Conservation (phyloP, 1,284 basidiomycete genomes). For the Fomitopsis betulina region DNA sequence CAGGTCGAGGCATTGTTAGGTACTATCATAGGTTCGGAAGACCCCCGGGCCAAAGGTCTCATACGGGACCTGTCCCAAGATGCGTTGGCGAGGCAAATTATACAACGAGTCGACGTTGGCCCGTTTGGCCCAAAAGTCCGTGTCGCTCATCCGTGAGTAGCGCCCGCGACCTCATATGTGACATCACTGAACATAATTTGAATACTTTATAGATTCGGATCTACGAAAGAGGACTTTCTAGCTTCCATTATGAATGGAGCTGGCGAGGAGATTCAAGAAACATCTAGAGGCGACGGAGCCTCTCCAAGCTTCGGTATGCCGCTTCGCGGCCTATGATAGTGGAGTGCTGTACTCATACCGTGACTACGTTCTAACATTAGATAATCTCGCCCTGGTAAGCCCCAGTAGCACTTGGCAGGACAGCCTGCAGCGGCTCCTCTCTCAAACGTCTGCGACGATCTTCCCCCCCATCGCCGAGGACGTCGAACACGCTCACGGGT, state of each 20-base stretch:
- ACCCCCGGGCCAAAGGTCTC: constrained; percentile 23
- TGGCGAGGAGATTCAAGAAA: constrained; percentile 14
- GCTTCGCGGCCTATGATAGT: not conserved
- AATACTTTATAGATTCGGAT: constrained; percentile 17
- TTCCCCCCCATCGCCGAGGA: constrained; percentile 2
- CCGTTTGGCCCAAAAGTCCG: constrained; percentile 25
- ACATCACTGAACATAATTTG: not conserved
- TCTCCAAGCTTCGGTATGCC: constrained; percentile 8
- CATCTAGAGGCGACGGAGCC: constrained; percentile 7
- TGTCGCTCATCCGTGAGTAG: constrained; percentile 21
- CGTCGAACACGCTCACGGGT: not conserved
- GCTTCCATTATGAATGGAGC: constrained; percentile 21
- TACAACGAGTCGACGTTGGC: constrained; percentile 26
- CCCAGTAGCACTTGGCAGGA: constrained; percentile 25
- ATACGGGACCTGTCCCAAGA: constrained; percentile 25
- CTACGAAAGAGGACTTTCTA: constrained; percentile 26
- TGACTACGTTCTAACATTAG: constrained; percentile 8
- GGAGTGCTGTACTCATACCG: not conserved
- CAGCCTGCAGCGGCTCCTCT: constrained; percentile 13
- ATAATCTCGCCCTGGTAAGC: constrained; percentile 18
- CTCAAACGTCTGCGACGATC: not conserved
- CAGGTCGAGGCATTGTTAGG: constrained; percentile 29
- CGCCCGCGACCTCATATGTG: not conserved
- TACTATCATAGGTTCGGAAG: constrained; percentile 25
- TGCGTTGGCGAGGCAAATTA: constrained; percentile 24